Conservation (phyloP, 257 asterid species). For the Phtheirospermum japonicum region DNA sequence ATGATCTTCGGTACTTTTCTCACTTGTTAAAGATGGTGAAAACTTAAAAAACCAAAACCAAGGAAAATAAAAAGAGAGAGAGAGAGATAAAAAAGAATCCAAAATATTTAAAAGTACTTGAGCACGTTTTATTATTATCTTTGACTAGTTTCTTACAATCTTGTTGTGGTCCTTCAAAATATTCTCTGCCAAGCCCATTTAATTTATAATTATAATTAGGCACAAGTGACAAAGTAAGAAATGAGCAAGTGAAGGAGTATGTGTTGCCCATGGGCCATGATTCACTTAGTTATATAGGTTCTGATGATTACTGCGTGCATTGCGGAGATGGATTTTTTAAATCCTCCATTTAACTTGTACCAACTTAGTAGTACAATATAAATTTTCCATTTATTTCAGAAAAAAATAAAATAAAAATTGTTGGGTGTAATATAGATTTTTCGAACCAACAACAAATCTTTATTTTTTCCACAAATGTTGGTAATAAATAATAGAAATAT, state of each 20-base stretch:
- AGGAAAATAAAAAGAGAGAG: not conserved
- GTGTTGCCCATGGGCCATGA: constrained; percentile 7
- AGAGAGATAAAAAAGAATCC: too few relatives aligned
- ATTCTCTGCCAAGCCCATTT: constrained; percentile 5
- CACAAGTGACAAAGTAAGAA: constrained; percentile 11
- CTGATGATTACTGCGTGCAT: too few relatives aligned
- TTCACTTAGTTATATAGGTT: too few relatives aligned
- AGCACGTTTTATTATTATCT: not conserved
- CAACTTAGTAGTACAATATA: too few relatives aligned
- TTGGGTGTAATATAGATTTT: too few relatives aligned
- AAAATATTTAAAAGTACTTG: not conserved
- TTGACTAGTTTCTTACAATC: not conserved
- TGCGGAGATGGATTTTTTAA: too few relatives aligned
- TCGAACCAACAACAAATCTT: too few relatives aligned
- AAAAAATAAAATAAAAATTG: too few relatives aligned
- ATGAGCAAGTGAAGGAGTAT: not conserved
- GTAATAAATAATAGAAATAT: too few relatives aligned
- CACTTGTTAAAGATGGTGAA: not conserved
- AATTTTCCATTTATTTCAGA: too few relatives aligned
- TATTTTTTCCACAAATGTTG: too few relatives aligned
- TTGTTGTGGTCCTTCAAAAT: constrained; percentile 7
- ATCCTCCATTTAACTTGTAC: too few relatives aligned
- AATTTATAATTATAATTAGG: not conserved
- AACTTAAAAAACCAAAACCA: not conserved
- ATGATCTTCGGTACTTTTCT: not conserved